A percentile compares a stretch with the other conserved stretches of the same genome.
Evolutionary conservation across 176 grass and related monocot species (phyloP).

Genomic region (Secale cereale): DNA sequence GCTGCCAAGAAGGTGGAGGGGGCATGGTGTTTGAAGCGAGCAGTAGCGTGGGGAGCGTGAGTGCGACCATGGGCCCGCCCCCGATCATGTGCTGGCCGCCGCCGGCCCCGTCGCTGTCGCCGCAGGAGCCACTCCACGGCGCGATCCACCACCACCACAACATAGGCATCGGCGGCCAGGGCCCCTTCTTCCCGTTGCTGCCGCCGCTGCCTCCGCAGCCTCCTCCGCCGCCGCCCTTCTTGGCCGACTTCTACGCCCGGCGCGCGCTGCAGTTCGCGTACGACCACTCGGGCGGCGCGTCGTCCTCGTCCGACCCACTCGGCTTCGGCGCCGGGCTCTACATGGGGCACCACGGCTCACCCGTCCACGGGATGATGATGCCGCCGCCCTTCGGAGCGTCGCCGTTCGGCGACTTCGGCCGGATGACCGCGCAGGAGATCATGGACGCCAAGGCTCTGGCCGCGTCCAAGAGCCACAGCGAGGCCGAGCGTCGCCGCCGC

Average conservation of each 20-base stretch:
- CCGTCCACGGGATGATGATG: conserved; percentile 52
- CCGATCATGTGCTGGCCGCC: conserved; percentile 40
- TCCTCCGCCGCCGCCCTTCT: conserved; percentile 42
- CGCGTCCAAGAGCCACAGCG: conserved; percentile 98
- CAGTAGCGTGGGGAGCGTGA: conserved; percentile 56
- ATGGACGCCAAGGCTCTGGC: conserved; percentile 94
- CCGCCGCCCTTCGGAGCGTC: conserved; percentile 44
- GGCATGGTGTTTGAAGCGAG: conserved; percentile 53
- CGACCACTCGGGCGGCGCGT: conserved; percentile 45
- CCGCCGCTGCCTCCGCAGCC: conserved; percentile 55
- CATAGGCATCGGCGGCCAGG: conserved; percentile 19
- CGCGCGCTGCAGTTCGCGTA: conserved; percentile 82
- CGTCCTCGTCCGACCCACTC: conserved; percentile 73
- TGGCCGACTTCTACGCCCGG: conserved; percentile 72
- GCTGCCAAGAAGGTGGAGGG: conserved; percentile 21
- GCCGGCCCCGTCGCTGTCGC: not conserved
- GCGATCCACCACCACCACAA: conserved; percentile 30
- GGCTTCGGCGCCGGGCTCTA: conserved; percentile 72
- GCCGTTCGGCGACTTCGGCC: conserved; percentile 52
- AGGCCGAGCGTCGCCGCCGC: conserved; percentile 91
- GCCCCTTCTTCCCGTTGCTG: conserved; percentile 53
- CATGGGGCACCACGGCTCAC: conserved; percentile 44
- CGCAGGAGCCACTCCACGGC: conserved; percentile 15
- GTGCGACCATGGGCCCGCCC: conserved; percentile 45
- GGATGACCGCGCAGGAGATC: conserved; percentile 79